Evolutionary conservation across 2,329 filamentous ascomycete genomes (phyloP).

Genomic region (Colletotrichum sp.): DNA sequence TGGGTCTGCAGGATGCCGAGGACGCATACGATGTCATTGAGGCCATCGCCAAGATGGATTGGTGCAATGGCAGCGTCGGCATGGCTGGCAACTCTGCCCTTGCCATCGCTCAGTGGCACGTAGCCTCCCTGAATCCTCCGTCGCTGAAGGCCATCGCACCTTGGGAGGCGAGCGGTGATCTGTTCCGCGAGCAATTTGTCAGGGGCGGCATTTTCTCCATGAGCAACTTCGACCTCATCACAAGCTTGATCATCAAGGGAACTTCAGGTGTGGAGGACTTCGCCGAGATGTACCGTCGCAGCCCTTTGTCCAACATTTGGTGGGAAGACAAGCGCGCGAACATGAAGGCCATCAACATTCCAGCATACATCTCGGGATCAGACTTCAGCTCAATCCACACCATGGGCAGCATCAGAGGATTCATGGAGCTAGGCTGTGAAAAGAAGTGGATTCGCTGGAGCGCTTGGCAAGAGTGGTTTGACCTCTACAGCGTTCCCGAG

Average conservation of each 20-base stretch:
- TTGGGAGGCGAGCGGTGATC: slow-evolving; percentile 49
- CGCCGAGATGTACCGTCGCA: slow-evolving; percentile 43
- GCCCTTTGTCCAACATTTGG: slow-evolving; percentile 35
- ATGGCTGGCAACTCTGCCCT: slow-evolving; percentile 35
- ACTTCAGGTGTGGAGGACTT: slow-evolving; percentile 41
- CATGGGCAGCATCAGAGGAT: slow-evolving; percentile 31
- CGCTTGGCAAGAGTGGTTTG: slow-evolving; percentile 48
- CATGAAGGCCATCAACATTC: slow-evolving; percentile 37
- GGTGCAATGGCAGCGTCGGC: slow-evolving; percentile 35
- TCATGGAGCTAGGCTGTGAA: slow-evolving; percentile 31
- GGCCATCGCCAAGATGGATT: slow-evolving; percentile 29
- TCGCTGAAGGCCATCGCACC: slow-evolving; percentile 31
- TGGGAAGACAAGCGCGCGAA: slow-evolving; percentile 43
- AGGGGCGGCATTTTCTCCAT: slow-evolving; percentile 45
- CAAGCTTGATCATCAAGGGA: slow-evolving; percentile 38
- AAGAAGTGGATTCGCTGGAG: slow-evolving; percentile 46
- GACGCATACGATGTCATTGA: slow-evolving; percentile 34
- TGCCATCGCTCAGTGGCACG: slow-evolving; percentile 29
- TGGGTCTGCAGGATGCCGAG: slow-evolving; percentile 34
- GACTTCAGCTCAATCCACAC: slow-evolving; percentile 28
- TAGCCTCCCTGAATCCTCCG: slow-evolving; percentile 22
- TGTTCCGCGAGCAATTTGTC: slow-evolving; percentile 50
- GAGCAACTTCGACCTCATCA: slow-evolving; percentile 46
- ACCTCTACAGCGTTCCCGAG: slow-evolving; percentile 40
- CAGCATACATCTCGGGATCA: slow-evolving; percentile 37